phyloP scores from a whole-genome alignment of 2,329 filamentous ascomycete species.

The Colletotrichum nymphaeae region DNA sequence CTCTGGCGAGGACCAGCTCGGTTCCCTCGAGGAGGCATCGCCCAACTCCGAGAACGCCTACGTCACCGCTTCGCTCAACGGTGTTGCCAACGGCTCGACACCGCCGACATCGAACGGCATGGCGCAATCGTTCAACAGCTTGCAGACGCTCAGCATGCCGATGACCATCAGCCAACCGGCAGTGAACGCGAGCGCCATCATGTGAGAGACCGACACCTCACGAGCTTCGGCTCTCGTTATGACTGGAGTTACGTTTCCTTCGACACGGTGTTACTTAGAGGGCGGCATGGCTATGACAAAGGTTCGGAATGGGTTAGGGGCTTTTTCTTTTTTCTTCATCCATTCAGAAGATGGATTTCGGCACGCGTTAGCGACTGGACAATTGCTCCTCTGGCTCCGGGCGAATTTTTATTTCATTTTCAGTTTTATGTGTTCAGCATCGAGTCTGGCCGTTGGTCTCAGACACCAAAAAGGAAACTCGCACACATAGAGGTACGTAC shows the following conservation, averaged over 20 bases:
- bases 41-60: slow-evolving; percentile 78
- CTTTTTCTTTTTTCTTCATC: slow-evolving; percentile 31
- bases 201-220: slow-evolving; percentile 45
- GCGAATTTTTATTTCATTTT: slow-evolving; percentile 13
- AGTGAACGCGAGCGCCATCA: slow-evolving; percentile 57
- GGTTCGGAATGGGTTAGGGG: slow-evolving; percentile 26
- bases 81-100: slow-evolving; percentile 48
- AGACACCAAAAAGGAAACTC: slow-evolving; percentile 30
- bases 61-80: slow-evolving; percentile 62
- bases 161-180: slow-evolving; percentile 71
- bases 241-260: slow-evolving; percentile 36
- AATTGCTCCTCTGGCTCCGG: slow-evolving; percentile 26
- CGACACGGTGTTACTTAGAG: slow-evolving; percentile 34
- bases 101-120: slow-evolving; percentile 42
- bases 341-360: slow-evolving; percentile 32
- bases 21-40: slow-evolving; percentile 82
- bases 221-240: slow-evolving; percentile 28
- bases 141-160: slow-evolving; percentile 72
- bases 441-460: slow-evolving; percentile 19
- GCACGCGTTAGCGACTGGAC: slow-evolving; percentile 28
- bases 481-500: slow-evolving; percentile 31
- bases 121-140: slow-evolving; percentile 62
- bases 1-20: slow-evolving; percentile 85
- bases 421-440: slow-evolving; percentile 29
- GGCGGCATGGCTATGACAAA: slow-evolving; percentile 35